These are phyloP conservation scores for Mycena vitilis DNA, from an alignment of 768 basidiomycete species.

Conservation along the genomic window DNA sequence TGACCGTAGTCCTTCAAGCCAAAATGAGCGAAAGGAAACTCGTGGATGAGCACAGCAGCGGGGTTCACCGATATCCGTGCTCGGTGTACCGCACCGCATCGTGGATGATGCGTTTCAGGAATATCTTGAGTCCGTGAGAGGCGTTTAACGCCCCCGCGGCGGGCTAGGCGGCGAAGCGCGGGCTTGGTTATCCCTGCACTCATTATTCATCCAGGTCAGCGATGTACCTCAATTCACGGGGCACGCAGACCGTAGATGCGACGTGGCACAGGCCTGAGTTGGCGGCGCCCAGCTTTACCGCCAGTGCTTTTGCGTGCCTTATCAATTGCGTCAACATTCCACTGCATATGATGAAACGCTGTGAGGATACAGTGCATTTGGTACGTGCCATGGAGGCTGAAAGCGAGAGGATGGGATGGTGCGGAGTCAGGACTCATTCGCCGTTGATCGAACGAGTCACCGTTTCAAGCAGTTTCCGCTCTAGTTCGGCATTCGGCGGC, in stretches of 20 bases:
- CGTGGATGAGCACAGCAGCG: conserved; percentile 7
- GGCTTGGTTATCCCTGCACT: conserved; percentile 69
- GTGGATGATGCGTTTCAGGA: conserved; percentile 68
- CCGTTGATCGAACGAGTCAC: too few species aligned
- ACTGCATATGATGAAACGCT: too few species aligned
- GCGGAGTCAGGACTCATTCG: too few species aligned
- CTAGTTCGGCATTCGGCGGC: too few species aligned
- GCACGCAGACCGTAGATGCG: too few species aligned
- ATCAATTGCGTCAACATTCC: not conserved
- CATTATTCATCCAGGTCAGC: not conserved
- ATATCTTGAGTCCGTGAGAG: conserved; percentile 80
- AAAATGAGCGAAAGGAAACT: conserved; percentile 31
- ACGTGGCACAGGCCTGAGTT: too few species aligned
- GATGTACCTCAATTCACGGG: not conserved
- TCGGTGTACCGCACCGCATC: conserved; percentile 8
- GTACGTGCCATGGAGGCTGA: too few species aligned
- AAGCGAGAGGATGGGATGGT: too few species aligned
- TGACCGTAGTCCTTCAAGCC: conserved; percentile 69
- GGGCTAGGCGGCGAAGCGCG: conserved; percentile 79
- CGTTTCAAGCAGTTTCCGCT: too few species aligned
- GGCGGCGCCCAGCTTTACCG: not conserved
- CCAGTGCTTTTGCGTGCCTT: not conserved
- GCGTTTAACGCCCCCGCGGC: conserved; percentile 86
- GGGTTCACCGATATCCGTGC: conserved; percentile 51
- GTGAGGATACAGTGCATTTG: too few species aligned